Base-by-base conservation (phyloP, 2,329 filamentous ascomycete species). In the Aspergillus sp. region DNA sequence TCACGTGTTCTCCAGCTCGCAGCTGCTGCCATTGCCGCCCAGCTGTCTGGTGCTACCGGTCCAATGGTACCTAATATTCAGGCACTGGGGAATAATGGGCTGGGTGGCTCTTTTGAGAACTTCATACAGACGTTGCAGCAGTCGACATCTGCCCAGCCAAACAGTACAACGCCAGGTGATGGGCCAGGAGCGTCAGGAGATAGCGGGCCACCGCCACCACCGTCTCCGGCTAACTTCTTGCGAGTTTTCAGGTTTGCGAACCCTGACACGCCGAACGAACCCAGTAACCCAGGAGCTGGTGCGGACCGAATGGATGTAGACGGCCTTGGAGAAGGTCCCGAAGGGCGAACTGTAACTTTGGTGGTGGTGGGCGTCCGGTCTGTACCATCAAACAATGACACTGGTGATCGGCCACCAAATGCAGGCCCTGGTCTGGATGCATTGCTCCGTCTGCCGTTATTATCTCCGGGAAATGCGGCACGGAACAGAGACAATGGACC, bases 321-420 rank as follows among this genome's bases (percentile, higher is more conserved):
- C 28, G 59, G 57, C 14, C 48, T 52, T 41, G 37, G 58, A 27
- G 62, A 63, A 24, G 61, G 61, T 33, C 39, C 49, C 15, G 68
- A 70, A 35, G 71, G 71, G 29, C 67, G 78, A 14, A 78, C 78
- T 57, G 74, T 81, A 24, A 79, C 78, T 6, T 70, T 82, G 40
- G 80, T 82, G 26, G 78, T 82, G 32, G 78, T 82, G 25, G 78
- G 78, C 33, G 80, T 82, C 34, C 66, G 78, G 33, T 79, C 77
- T 15, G 76, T 81, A 36, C 75, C 71, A 19, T 69, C 74, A 13
- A 64, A 63, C 15, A 66, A 63, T 41, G 60, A 63, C 10, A 54
- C 61, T 15, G 60, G 61, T 30, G 66, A 68, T 33, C 67, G 68
- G 28, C 59, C 58, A 26, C 63, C 45, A 51, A 64, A 50, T 31